Evolutionary conservation across 257 asterid species (phyloP).

Genomic region (Petunia axillaris): DNA sequence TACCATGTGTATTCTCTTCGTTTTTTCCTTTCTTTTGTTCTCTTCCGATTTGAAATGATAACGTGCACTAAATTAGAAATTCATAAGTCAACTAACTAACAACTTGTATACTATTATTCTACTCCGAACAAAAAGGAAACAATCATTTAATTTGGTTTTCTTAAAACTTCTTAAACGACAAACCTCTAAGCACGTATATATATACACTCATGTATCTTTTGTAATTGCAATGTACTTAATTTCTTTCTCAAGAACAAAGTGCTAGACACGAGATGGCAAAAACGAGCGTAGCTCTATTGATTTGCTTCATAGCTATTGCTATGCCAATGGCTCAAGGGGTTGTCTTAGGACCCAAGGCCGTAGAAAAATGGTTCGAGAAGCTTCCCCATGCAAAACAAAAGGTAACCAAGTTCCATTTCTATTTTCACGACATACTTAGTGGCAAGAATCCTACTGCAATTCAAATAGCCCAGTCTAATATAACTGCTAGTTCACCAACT

Average conservation of each 20-base stretch:
- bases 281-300: not conserved
- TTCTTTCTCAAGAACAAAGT: no score
- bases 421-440: constrained; percentile 43
- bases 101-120: not conserved
- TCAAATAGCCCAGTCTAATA: constrained; percentile 30
- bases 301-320: not conserved
- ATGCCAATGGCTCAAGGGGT: not conserved
- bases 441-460: constrained; percentile 36
- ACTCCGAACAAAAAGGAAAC: not conserved
- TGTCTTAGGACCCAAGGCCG: constrained; percentile 27
- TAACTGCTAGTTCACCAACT: constrained; percentile 32
- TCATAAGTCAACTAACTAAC: not conserved
- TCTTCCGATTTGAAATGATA: not conserved
- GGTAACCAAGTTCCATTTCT: constrained; percentile 40
- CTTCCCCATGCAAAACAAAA: constrained; percentile 36
- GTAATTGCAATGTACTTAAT: no score
- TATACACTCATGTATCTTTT: no score
- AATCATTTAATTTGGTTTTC: no score
- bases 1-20: no score
- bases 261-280: not conserved
- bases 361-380: constrained; percentile 38
- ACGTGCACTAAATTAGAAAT: not conserved
- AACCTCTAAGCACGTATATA: no score
- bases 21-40: not conserved
- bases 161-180: no score